phyloP scores from a whole-genome alignment of 805 yeast species.

The Ogataea nonfermentans region DNA sequence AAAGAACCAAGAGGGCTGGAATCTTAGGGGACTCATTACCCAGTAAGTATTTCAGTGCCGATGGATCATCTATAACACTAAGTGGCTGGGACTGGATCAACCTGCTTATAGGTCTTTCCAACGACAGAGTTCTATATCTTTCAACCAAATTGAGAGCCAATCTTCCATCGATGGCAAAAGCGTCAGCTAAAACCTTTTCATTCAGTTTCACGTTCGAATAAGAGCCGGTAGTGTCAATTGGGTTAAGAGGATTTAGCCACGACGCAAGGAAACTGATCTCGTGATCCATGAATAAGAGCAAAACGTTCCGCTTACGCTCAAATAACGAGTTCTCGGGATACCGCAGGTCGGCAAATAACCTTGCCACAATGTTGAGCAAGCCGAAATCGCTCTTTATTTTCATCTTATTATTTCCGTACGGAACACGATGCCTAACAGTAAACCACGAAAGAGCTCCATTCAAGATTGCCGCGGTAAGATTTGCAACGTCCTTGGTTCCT shows the following conservation, averaged over 20 bases:
- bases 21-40: constrained; percentile 20
- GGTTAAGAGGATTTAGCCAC: constrained; percentile 70
- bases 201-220: constrained; percentile 35
- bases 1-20: constrained; percentile 40
- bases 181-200: constrained; percentile 47
- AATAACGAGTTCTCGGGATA: constrained; percentile 26
- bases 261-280: constrained; percentile 71
- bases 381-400: constrained; percentile 68
- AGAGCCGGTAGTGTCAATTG: constrained; percentile 39
- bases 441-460: constrained; percentile 83
- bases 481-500: constrained; percentile 42
- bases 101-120: constrained; percentile 39
- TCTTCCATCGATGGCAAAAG: constrained; percentile 66
- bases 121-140: constrained; percentile 46
- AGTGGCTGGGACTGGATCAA: constrained; percentile 58
- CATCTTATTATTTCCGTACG: constrained; percentile 80
- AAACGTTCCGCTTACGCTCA: constrained; percentile 51
- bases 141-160: constrained; percentile 70
- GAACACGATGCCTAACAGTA: constrained; percentile 56
- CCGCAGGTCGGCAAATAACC: constrained; percentile 27
- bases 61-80: constrained; percentile 52
- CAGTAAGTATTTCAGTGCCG: constrained; percentile 55
- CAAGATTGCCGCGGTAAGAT: constrained; percentile 51
- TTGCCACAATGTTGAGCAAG: constrained; percentile 53
- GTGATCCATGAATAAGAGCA: constrained; percentile 65